These are phyloP conservation scores for Gnomoniopsis smithogilvyi DNA, from an alignment of 2,329 filamentous ascomycete genomes.

Conservation along the genomic window DNA sequence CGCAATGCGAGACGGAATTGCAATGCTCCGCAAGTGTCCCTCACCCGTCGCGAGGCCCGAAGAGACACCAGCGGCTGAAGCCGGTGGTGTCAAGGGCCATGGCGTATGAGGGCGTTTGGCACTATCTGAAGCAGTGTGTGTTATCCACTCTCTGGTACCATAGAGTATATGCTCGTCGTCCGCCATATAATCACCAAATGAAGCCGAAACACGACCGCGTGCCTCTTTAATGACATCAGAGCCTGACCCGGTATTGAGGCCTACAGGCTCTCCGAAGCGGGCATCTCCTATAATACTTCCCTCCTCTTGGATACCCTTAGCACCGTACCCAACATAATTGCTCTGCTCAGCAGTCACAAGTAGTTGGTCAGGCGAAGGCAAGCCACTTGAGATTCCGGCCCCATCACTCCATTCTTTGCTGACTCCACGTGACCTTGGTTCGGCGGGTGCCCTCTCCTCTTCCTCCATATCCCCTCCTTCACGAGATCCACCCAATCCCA, in stretches of 20 bases:
- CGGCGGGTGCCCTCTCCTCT: conserved; percentile 17
- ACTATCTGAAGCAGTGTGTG: neutral
- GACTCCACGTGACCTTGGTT: conserved; percentile 27
- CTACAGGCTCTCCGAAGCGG: neutral
- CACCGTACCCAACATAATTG: too few relatives aligned
- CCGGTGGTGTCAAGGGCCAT: conserved; percentile 49
- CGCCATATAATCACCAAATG: conserved; percentile 9
- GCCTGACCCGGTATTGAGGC: neutral
- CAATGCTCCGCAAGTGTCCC: conserved; percentile 7
- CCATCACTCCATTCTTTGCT: conserved; percentile 21
- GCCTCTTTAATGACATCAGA: conserved; percentile 17
- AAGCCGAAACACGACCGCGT: conserved; percentile 14
- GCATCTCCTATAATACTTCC: conserved; percentile 3
- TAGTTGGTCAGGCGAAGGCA: conserved; percentile 1
- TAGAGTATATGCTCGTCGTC: conserved; percentile 8
- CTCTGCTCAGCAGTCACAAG: conserved; percentile 6
- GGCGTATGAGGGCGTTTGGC: too few relatives aligned
- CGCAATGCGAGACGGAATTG: conserved; percentile 9
- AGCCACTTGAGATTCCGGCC: conserved; percentile 6
- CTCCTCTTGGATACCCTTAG: too few relatives aligned
- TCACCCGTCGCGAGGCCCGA: conserved; percentile 8
- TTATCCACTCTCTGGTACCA: neutral
- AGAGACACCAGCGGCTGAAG: conserved; percentile 25
- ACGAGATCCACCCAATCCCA: conserved; percentile 17
- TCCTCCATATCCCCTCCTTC: conserved; percentile 21